Evolutionary conservation across 495 filamentous ascomycete genomes (phyloP), one percentile per base, ranked within the genome.

Genomic region (Podospora comata): DNA sequence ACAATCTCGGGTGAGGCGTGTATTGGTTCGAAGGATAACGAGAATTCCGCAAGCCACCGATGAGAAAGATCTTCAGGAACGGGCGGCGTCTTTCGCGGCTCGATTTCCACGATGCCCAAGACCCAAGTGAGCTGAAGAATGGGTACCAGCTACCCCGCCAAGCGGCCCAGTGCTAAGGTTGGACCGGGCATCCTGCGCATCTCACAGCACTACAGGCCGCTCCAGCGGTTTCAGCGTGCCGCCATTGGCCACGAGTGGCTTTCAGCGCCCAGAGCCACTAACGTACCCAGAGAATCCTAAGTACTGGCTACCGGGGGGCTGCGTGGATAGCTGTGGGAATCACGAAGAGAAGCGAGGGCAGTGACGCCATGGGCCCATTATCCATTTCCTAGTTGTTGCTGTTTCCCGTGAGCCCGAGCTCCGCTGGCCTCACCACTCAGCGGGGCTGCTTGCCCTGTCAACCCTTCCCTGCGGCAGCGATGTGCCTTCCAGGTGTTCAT

Each of bases 271-370:
- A 58, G n/a, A 58, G 1, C 55, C 62, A 19, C 62, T 54, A 64
- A 64, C 32, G 62, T 26, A 4, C 62, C 62, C 27, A 39, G 60
- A 26, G 7, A 19, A 27, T 26, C 39, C 62, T 2, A 64, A 28
- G 62, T 64, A 64, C 62, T 19, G 62, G 62, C 20, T 64, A 64
- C 62, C n/a, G 20, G n/a, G 5, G 39, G 62, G 44, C 39, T 64
- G 62, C 55, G 6, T 58, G 55, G 55, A 58, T 58, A 58, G 16
- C 54, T 56, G 4, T 4, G 54, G 7, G 30, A 32, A 32, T 32
- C 30, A 32, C 30, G 30, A 32, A 32, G 30, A 32, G 30, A 32
- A 32, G 30, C 30, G 30, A 32, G 39, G 23, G 55, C n/a, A 58
- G 55, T 58, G 55, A 58, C 55, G 55, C n/a, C 55, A 58, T 58